Evolutionary conservation across 2,329 filamentous ascomycete genomes (phyloP), one percentile per base, ranked within the genome.

Genomic region (Fonsecaea multimorphosa): DNA sequence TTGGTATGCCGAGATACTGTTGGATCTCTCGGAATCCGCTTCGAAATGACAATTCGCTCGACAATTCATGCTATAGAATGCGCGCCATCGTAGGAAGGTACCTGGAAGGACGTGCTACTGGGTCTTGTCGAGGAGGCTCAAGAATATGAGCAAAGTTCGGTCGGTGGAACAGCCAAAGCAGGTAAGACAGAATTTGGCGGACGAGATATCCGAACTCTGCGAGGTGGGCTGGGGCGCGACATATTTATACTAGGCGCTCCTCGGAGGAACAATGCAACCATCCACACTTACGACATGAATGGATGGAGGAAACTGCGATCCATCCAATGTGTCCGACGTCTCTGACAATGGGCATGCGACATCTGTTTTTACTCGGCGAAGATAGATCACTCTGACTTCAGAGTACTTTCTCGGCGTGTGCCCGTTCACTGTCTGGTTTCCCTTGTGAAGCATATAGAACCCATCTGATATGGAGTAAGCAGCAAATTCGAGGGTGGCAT

Each of bases 161-260:
- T 49, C 44, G 19, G 44, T 49, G 44, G 44, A 49, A 49, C 29
- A 31, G 8, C 29, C 2, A 44, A 44, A 58, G 36, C 24, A 46
- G 29, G 44, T 58, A 32, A 58, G 56, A 31, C 56, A 58, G 56
- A 49, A 31, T 31, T 49, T 12, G 56, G n/a, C 56, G 56, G 56
- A 58, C 36, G 22, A 7, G 56, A 32, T 58, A 58, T 58, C 56
- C 56, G 38, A 34, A 38, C 11, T 49, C 44, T 49, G 44, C 6
- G 44, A 12, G 38, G 44, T 49, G 44, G 44, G 44, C 44, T 49
- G 19, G 44, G 44, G 7, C 44, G 19, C 19, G n/a, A 49, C 44
- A 44, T 31, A 58, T 14, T 58, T 46, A 14, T 58, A 49, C 56
- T 58, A 46, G 38, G 36, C 36, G 27, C 56, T 58, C 16, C 56